Evolutionary conservation across 768 basidiomycete species (phyloP), one percentile per base, ranked within the genome.

Genomic region (Daedaleopsis nitida): DNA sequence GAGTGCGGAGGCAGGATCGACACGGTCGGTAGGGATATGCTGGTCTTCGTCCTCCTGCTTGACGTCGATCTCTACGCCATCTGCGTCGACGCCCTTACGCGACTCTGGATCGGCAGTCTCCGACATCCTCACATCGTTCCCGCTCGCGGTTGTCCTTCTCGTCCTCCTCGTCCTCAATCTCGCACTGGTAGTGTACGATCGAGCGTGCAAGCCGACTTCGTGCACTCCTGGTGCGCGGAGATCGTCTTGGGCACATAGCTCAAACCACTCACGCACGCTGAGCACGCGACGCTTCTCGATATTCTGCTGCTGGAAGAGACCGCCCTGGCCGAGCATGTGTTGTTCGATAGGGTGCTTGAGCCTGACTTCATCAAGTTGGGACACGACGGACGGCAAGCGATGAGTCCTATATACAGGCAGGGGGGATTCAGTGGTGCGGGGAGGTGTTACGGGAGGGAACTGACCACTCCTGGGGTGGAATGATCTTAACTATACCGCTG

Each of bases 401-500:
- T 86, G 83, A 27, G 82, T 82, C 95, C 94, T 86, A 71, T 27
- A n/a, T 27, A 48, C 27, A 52, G 16, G 37, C n/a, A 43, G 52
- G 48, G 66, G 64, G 71, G 38, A 67, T 64, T 38, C 38, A 65
- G 56, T 47, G 44, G 55, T 47, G 24, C 50, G 47, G 58, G 53
- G 67, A 70, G 51, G 68, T 27, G 55, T 65, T 35, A 44, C 43
- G 35, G 53, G 38, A 43, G 38, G 23, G 38, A 32, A 69, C 90
- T 70, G 59, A 93, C 96, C 96, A 98, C 80, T 96, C 92, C 68
- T 86, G 85, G 5, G 96, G 96, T 34, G 96, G 96, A 61, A 99
- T 90, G 64, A 99, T 86, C 76, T 99, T 99, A 62, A 96, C 89
- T 65, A 98, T 96, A 23, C 97, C 97, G 65, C 93, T 94, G 59